Base-by-base conservation (phyloP, 345 rosid genomes). In the Populus alba region DNA sequence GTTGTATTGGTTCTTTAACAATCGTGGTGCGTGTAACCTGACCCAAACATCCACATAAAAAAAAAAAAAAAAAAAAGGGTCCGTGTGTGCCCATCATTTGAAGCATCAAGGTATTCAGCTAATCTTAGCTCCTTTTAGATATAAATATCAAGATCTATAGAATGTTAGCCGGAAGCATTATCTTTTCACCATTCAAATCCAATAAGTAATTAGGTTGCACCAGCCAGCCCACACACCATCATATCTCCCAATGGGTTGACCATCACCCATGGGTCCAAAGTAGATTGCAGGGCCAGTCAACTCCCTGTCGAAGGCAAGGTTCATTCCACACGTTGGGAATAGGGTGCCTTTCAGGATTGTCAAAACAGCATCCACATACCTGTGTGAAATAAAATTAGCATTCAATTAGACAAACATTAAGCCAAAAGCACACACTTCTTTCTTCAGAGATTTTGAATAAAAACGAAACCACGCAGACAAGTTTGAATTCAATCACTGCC, bases 201-300 rank as follows among this genome's bases (percentile, higher is more conserved):
- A 18, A 7, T 2, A 0, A 16, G 53, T 16, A 4, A 49, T 7
- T 2, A 20, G 25, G 61, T 22, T 7, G 61, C 25, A 86, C 86
- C 88, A 83, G 51, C 85, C 88, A 59, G 83, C 87, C 85, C 85
- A 83, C 83, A 83, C 83, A 57, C 79, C 87, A 66, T 86, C 85
- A n/a, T 83, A 86, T 65, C 85, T 73, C 16, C 85, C 86, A 63
- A 83, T 79, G 55, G 88, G 86, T 61, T 86, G 85, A 23, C 83
- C 79, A 45, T 86, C 86, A 71, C 83, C 88, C 86, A 83, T 83
- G 67, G 76, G 86, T n/a, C 83, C 86, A 72, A 85, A 85, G 38
- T 82, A 85, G 84, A 82, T 85, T 43, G 86, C 84, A 35, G 85
- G 86, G 63, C 85, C 83, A 6, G 79, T 83, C 47, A 86, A 83